phyloP scores from a whole-genome alignment of 345 rosid species.

The Gossypium raimondii region DNA sequence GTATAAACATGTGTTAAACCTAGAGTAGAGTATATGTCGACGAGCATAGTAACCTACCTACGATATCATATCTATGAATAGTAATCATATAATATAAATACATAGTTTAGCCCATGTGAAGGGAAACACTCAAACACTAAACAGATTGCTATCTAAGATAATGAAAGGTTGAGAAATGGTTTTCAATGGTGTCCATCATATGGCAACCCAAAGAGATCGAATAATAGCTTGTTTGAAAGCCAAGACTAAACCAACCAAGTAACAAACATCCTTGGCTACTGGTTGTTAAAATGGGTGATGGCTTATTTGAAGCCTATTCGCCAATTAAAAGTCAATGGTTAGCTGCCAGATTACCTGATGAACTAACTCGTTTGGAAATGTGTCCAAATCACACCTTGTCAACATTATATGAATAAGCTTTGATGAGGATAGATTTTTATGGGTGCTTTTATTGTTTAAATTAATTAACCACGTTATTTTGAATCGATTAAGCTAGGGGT shows the following conservation, averaged over 20 bases:
- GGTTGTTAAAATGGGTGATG: slow-evolving; percentile 9
- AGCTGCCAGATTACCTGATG: background rate
- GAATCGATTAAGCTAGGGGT: no score
- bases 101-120: no score
- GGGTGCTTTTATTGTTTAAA: no score
- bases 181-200: background rate
- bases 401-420: no score
- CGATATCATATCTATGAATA: no score
- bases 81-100: no score
- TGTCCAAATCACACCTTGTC: slow-evolving; percentile 3
- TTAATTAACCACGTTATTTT: no score
- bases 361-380: background rate
- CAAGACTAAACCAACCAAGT: background rate
- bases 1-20: no score
- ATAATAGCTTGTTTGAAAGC: background rate
- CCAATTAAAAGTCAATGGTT: slow-evolving; percentile 7
- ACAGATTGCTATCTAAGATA: background rate
- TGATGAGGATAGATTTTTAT: no score
- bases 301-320: background rate
- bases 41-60: no score
- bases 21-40: no score
- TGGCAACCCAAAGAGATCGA: background rate
- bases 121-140: no score
- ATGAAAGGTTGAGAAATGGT: background rate
- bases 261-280: background rate